Evolutionary conservation across 345 rosid genomes (phyloP).

Genomic region (Ailanthus altissimus): DNA sequence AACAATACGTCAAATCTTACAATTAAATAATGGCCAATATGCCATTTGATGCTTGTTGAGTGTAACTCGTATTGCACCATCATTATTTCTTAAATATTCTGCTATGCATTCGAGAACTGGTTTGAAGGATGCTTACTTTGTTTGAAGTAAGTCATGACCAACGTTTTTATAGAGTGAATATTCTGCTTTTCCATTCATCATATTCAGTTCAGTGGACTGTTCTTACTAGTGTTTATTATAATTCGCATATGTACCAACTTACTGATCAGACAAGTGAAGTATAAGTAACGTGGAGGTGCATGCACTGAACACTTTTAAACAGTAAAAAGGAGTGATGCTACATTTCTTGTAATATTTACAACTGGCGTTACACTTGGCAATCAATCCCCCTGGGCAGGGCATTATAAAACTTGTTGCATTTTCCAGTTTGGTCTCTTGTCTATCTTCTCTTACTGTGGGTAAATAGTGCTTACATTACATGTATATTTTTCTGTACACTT

Average conservation of each 20-base stretch:
- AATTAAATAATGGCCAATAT: background rate
- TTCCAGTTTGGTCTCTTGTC: background rate
- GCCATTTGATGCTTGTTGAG: background rate
- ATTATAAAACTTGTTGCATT: no score
- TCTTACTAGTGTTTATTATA: background rate
- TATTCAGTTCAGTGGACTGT: background rate
- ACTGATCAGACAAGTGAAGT: background rate
- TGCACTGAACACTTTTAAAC: background rate
- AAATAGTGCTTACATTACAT: no score
- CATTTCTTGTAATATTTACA: background rate
- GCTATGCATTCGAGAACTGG: background rate
- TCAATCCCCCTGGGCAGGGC: background rate
- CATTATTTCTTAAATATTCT: background rate
- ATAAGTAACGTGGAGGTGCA: background rate
- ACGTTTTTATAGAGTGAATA: background rate
- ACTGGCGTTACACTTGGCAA: background rate
- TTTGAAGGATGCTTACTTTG: background rate
- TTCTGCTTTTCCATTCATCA: background rate
- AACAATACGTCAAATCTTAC: background rate
- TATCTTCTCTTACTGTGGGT: background rate
- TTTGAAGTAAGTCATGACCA: background rate
- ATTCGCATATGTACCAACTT: background rate
- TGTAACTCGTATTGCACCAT: background rate
- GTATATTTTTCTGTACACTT: no score
- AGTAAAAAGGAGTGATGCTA: background rate